Conservation (phyloP, 2,329 filamentous ascomycete genomes). For the Neoarthrinium moseri region DNA sequence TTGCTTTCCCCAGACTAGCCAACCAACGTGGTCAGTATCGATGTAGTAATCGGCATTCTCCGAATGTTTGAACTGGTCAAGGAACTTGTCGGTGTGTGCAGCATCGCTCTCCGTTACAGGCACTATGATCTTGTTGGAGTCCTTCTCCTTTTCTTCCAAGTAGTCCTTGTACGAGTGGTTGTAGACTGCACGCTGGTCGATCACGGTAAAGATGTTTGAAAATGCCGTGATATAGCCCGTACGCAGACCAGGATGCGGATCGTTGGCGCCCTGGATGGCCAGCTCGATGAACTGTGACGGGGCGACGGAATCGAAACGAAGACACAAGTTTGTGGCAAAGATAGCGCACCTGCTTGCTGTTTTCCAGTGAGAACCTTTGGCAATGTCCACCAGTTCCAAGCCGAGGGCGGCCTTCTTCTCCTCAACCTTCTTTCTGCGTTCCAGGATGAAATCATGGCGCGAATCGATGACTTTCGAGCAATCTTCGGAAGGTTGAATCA, state of each 20-base stretch:
- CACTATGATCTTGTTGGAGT: constrained; percentile 74
- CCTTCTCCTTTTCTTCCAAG: constrained; percentile 74
- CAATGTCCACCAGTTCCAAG: constrained; percentile 74
- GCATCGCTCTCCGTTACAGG: constrained; percentile 72
- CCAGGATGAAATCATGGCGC: constrained; percentile 71
- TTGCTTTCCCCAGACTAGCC: constrained; percentile 91
- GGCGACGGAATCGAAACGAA: constrained; percentile 88
- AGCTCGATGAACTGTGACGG: constrained; percentile 80
- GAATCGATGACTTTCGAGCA: constrained; percentile 60
- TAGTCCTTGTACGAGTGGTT: constrained; percentile 86
- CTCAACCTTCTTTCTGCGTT: constrained; percentile 76
- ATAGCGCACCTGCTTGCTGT: constrained; percentile 86
- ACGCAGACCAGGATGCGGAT: constrained; percentile 84
- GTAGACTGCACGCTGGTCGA: constrained; percentile 84
- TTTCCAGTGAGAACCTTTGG: constrained; percentile 89
- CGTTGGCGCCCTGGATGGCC: constrained; percentile 78
- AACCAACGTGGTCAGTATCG: constrained; percentile 88
- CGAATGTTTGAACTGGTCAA: constrained; percentile 74
- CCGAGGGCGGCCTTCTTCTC: constrained; percentile 78
- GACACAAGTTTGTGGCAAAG: constrained; percentile 85
- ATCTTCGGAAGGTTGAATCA: constrained; percentile 68
- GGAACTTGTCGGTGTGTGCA: constrained; percentile 74
- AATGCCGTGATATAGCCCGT: constrained; percentile 80
- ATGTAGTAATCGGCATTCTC: constrained; percentile 80
- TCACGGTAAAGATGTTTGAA: constrained; percentile 72